Conservation (phyloP, 164 flowering plant genomes). For the Tetracentron sinense region DNA sequence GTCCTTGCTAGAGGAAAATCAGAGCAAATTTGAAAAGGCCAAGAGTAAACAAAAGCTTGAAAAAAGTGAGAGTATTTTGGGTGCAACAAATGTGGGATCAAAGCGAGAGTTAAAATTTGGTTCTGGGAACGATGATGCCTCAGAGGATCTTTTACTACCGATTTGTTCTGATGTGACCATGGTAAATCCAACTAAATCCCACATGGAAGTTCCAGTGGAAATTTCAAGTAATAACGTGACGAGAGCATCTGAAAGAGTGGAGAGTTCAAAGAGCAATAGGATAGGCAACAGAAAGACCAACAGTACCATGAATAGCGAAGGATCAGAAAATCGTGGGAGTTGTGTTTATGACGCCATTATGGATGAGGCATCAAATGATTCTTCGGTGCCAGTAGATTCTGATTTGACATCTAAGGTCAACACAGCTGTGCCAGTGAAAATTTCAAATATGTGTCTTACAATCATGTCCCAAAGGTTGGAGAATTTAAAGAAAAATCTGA, state of each 20-base stretch:
- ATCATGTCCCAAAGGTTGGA: not conserved
- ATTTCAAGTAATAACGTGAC: not conserved
- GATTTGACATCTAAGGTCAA: not conserved
- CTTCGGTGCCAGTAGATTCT: not conserved
- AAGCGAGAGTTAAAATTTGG: not conserved
- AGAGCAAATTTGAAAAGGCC: not conserved
- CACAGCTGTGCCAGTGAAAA: not conserved
- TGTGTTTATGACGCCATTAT: not conserved
- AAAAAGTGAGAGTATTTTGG: not conserved
- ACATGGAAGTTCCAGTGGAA: not conserved
- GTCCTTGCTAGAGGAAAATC: not conserved
- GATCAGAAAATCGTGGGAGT: not conserved
- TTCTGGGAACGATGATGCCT: not conserved
- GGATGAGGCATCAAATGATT: not conserved
- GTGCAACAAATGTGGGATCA: not conserved
- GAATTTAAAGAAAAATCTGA: not conserved
- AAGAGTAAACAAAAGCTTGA: not conserved
- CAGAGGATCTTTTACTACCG: not conserved
- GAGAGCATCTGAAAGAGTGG: constrained; percentile 1
- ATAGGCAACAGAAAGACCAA: not conserved
- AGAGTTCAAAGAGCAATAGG: not conserved
- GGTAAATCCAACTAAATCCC: not conserved
- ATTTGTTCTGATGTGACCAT: not conserved
- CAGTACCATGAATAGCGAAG: not conserved
- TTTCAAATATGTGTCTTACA: not conserved